Percentiles rank a stretch among this genome's conserved stretches.
phyloP scores from a whole-genome alignment of 108 stramenopile species.

The Cyclotella distinguenda region DNA sequence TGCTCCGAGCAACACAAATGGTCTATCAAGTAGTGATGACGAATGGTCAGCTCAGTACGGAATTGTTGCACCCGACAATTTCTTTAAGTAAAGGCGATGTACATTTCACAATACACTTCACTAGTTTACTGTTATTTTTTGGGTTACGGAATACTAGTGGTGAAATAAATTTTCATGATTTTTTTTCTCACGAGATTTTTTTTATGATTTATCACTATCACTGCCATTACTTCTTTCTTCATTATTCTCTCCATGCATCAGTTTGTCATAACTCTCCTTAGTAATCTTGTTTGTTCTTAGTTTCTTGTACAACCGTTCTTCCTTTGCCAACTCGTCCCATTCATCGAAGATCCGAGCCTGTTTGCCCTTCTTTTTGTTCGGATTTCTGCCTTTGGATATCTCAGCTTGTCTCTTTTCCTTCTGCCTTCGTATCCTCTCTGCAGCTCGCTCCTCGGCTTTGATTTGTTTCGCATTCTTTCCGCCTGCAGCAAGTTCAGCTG shows the following conservation, averaged over 20 bases:
- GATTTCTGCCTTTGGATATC: slow-evolving; percentile 86
- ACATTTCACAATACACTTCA: too few relatives aligned
- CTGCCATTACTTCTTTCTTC: slow-evolving; percentile 7
- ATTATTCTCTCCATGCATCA: slow-evolving; percentile 51
- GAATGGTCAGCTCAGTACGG: slow-evolving; percentile 13
- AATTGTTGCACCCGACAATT: slow-evolving; percentile 8
- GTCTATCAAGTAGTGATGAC: neutral
- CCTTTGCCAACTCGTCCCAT: slow-evolving; percentile 98
- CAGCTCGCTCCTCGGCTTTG: slow-evolving; percentile 82
- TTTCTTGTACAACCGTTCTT: slow-evolving; percentile 93
- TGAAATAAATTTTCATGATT: too few relatives aligned
- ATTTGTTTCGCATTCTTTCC: slow-evolving; percentile 92
- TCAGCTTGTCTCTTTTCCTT: slow-evolving; percentile 60
- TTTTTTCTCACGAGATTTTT: too few relatives aligned
- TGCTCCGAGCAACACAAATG: neutral
- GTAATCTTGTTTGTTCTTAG: slow-evolving; percentile 81
- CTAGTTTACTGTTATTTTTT: too few relatives aligned
- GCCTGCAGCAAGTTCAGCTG: slow-evolving; percentile 78
- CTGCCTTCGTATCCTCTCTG: slow-evolving; percentile 59
- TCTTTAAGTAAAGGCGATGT: too few relatives aligned
- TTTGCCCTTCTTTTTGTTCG: slow-evolving; percentile 87
- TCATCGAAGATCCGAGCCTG: slow-evolving; percentile 90
- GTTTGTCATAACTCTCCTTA: slow-evolving; percentile 75
- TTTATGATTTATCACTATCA: neutral
- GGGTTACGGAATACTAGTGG: too few relatives aligned